Conservation (phyloP, 257 asterid species). For the Eucommia ulmoides region DNA sequence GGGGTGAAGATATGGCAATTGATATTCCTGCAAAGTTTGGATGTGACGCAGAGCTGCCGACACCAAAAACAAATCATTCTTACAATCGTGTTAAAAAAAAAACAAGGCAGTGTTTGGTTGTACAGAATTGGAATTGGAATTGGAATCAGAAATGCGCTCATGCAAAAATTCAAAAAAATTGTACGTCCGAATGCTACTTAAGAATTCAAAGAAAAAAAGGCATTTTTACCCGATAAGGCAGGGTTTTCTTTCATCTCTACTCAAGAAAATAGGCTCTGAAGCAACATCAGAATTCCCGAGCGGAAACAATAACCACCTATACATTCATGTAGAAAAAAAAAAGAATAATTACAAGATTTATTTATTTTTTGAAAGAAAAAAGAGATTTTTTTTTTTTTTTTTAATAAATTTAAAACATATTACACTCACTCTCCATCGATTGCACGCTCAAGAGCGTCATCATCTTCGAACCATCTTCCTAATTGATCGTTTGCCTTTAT, state of each 20-base stretch:
- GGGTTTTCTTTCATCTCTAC: conserved; percentile 59
- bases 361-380: too few species aligned
- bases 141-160: too few species aligned
- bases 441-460: conserved; percentile 89
- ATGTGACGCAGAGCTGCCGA: conserved; percentile 50
- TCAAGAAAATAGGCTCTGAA: conserved; percentile 54
- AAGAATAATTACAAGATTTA: too few species aligned
- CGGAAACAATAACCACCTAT: conserved; percentile 71
- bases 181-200: too few species aligned
- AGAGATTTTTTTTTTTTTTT: neutral
- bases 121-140: too few species aligned
- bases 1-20: conserved; percentile 42
- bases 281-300: conserved; percentile 38
- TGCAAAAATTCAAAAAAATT: neutral
- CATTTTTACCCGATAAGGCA: conserved; percentile 54
- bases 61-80: too few species aligned
- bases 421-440: conserved; percentile 66
- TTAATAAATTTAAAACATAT: too few species aligned
- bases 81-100: too few species aligned
- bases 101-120: too few species aligned
- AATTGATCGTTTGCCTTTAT: conserved; percentile 67
- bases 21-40: conserved; percentile 45
- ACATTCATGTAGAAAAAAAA: too few species aligned
- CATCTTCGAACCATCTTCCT: conserved; percentile 63
- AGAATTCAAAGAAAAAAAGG: neutral